Evolutionary conservation across 1,284 basidiomycete species (phyloP), one percentile per base, ranked within the genome.

Genomic region (Tilletia horrida): DNA sequence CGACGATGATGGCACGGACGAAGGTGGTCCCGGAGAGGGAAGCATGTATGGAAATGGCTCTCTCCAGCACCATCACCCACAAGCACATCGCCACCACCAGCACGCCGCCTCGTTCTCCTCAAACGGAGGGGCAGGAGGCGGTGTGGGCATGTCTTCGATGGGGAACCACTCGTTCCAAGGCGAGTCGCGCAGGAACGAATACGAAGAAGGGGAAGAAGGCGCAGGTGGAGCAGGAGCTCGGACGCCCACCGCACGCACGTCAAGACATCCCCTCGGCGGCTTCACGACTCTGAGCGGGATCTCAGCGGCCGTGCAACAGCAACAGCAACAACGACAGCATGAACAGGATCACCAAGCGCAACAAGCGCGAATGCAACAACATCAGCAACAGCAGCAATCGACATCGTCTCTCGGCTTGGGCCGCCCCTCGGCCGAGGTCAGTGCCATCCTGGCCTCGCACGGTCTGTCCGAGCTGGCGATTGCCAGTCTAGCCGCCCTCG

Each of bases 331-430:
- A n/a, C n/a, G n/a, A n/a, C n/a, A n/a, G n/a, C n/a, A n/a, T n/a
- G n/a, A n/a, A n/a, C n/a, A n/a, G n/a, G n/a, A 68, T 21, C 48
- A 57, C 68, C 78, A 77, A 16, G 18, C 68, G 68, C 83, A 84
- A 25, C 78, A 77, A 14, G 76, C 82, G 45, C 76, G 75, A 63
- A 80, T 80, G 64, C 76, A 75, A 52, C 64, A 65, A 18, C 57
- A 69, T 25, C 69, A 72, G 48, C 50, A 23, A 42, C 62, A 25
- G 27, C 63, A 23, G 44, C 69, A 16, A 31, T 27, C 62, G 35
- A 3, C 52, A 13, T 40, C 67, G 47, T 63, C 45, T 27, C 2
- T 48, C 2, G 47, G 64, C n/a, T 35, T 65, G 13, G 27, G 29
- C 25, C 31, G 43, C 21, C 44, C 29, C 64, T 23, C 61, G 23